Conservation (phyloP, 2,329 filamentous ascomycete genomes). For the Penicillium sp. region DNA sequence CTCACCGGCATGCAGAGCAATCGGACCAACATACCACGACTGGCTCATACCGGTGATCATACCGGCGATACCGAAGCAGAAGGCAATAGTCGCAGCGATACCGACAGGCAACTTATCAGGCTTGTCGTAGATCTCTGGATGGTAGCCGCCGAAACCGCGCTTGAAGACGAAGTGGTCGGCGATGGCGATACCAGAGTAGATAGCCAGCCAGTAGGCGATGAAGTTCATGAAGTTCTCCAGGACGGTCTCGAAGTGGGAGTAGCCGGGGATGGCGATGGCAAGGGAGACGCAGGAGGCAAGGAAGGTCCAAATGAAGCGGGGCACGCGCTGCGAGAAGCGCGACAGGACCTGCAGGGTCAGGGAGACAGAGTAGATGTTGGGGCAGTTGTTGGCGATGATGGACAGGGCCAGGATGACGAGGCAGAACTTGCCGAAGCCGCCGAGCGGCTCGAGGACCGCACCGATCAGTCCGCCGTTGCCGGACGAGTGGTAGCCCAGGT, state of each 20-base stretch:
- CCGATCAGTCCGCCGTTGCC: conserved; percentile 68
- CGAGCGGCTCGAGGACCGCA: conserved; percentile 64
- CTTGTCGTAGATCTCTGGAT: conserved; percentile 60
- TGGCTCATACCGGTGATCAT: conserved; percentile 72
- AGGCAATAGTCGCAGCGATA: conserved; percentile 64
- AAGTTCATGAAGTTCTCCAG: conserved; percentile 71
- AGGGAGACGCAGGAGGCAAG: conserved; percentile 65
- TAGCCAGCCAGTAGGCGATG: conserved; percentile 72
- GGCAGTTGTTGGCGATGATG: conserved; percentile 71
- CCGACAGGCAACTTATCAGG: conserved; percentile 62
- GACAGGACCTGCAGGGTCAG: conserved; percentile 68
- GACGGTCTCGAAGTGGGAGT: conserved; percentile 63
- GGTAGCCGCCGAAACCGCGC: conserved; percentile 62
- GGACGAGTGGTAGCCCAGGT: conserved; percentile 56
- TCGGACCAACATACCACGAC: conserved; percentile 67
- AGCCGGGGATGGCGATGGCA: conserved; percentile 70
- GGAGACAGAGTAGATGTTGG: conserved; percentile 70
- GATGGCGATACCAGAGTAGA: conserved; percentile 68
- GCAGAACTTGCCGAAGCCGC: conserved; percentile 72
- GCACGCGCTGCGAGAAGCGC: conserved; percentile 60
- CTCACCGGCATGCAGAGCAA: conserved; percentile 60
- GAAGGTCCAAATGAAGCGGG: conserved; percentile 68
- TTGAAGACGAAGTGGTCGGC: conserved; percentile 70
- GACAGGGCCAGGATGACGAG: conserved; percentile 65
- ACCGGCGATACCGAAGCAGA: conserved; percentile 64